Evolutionary conservation across 129 eudicot species (phyloP), one percentile per base, ranked within the genome.

Genomic region (Ambrosia artemisiifolia): DNA sequence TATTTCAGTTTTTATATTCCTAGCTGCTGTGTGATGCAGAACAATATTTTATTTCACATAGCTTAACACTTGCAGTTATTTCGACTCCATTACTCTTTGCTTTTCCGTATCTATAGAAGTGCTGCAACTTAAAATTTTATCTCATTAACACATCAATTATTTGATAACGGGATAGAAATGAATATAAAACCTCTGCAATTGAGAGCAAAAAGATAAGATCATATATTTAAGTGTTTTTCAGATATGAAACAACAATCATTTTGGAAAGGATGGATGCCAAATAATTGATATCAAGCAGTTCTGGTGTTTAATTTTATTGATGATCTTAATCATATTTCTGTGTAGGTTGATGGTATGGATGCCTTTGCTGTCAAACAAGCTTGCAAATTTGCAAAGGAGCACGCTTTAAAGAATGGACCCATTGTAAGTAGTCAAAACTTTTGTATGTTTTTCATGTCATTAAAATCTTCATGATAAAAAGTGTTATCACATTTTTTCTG

Each of bases 331-430:
- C 18, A 28, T 50, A 36, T 53, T 20, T 16, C 24, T 78, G 3
- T 51, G 57, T 86, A 95, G 97, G 99, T 95, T 46, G 99, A 95
- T 88, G 99, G 99, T 67, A 95, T 95, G 99, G 99, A 95, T 88
- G 99, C 81, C 56, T 75, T 95, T 70, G 99, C 97, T 33, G 99
- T 95, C 66, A 95, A 95, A 80, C 96, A 95, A 82, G 99, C 99
- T 75, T 90, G 96, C 85, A 88, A 78, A 72, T 95, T 90, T 85
- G 99, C 99, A 8, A 95, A 95, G 94, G 96, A 91, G 72, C 87
- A 95, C 70, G 97, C 86, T 40, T 75, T 95, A 76, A 95, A 95
- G 88, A 95, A 95, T 70, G 99, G 99, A 57, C 99, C 99, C 49
- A 84, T 90, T 79, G 99, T 90, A 69, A 86, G 96, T 84, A 35